Evolutionary conservation across 2,329 filamentous ascomycete species (phyloP).

Genomic region (Colletotrichum sp.): DNA sequence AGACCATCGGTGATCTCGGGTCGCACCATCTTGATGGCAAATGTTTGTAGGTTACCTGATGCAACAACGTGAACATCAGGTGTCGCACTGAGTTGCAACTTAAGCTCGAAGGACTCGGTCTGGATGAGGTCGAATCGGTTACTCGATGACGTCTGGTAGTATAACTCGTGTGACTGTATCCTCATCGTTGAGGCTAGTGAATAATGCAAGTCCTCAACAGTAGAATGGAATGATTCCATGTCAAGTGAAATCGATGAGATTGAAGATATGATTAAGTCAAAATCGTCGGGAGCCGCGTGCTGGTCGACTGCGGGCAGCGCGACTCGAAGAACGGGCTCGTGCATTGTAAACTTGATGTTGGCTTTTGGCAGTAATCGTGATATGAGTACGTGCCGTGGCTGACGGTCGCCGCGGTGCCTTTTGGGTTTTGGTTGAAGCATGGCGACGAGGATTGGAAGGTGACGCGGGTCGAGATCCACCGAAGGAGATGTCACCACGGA

Average conservation of each 20-base stretch:
- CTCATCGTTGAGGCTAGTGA: conserved; percentile 82
- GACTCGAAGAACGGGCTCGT: conserved; percentile 93
- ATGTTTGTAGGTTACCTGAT: conserved; percentile 82
- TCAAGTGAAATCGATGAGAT: conserved; percentile 94
- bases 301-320: conserved; percentile 80
- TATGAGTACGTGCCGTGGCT: conserved; percentile 69
- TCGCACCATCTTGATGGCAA: conserved; percentile 87
- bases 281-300: conserved; percentile 74
- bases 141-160: conserved; percentile 89
- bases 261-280: conserved; percentile 93
- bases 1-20: conserved; percentile 93
- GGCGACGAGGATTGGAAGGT: conserved; percentile 84
- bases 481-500: conserved; percentile 96
- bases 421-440: conserved; percentile 66
- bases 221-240: conserved; percentile 92
- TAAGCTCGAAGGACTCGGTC: conserved; percentile 87
- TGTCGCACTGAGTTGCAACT: conserved; percentile 81
- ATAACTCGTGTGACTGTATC: conserved; percentile 85
- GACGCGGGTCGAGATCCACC: conserved; percentile 88
- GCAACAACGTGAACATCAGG: conserved; percentile 85
- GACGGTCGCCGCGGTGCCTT: conserved; percentile 24
- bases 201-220: conserved; percentile 84
- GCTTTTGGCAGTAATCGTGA: conserved; percentile 93
- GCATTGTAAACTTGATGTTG: conserved; percentile 93
- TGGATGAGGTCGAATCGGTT: conserved; percentile 86